These are phyloP conservation scores for Flaveria ramosissima DNA, from an alignment of 129 eudicot genomes.

Conservation along the genomic window DNA sequence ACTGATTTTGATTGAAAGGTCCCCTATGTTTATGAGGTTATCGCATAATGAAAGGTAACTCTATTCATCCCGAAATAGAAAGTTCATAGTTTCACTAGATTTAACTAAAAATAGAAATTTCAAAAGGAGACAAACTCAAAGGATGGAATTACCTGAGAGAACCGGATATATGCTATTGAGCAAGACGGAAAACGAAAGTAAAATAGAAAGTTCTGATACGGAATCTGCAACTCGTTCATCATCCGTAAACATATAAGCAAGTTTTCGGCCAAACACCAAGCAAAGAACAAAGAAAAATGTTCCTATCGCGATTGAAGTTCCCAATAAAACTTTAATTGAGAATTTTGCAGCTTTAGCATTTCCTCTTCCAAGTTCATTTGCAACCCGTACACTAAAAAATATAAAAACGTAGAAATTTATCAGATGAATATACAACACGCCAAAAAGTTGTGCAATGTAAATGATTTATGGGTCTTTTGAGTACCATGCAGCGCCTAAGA, in stretches of 20 bases:
- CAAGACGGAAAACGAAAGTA: conserved; percentile 73
- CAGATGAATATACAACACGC: not conserved
- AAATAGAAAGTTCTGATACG: conserved; percentile 59
- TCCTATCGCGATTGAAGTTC: conserved; percentile 65
- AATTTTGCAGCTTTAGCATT: conserved; percentile 78
- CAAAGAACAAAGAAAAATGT: conserved; percentile 60
- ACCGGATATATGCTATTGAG: conserved; percentile 81
- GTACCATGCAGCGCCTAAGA: conserved; percentile 89
- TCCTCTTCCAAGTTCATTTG: conserved; percentile 93
- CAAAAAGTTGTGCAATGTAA: not conserved
- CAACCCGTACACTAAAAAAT: conserved; percentile 68
- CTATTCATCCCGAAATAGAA: no score
- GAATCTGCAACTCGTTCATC: conserved; percentile 62
- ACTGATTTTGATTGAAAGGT: not conserved
- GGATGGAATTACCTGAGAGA: conserved; percentile 56
- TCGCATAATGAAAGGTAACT: no score
- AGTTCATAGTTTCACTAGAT: not conserved
- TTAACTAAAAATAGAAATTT: not conserved
- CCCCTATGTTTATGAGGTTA: no score
- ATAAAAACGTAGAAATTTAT: not conserved
- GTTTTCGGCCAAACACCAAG: conserved; percentile 54
- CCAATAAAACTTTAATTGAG: conserved; percentile 67
- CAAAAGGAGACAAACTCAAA: not conserved
- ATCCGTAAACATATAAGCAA: conserved; percentile 68
- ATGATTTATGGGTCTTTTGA: conserved; percentile 11